Percentiles rank a stretch among this genome's conserved stretches.
These are phyloP conservation scores for Fusarium pseudoanthophilum DNA, from an alignment of 2,329 filamentous ascomycete genomes.

Conservation along the genomic window DNA sequence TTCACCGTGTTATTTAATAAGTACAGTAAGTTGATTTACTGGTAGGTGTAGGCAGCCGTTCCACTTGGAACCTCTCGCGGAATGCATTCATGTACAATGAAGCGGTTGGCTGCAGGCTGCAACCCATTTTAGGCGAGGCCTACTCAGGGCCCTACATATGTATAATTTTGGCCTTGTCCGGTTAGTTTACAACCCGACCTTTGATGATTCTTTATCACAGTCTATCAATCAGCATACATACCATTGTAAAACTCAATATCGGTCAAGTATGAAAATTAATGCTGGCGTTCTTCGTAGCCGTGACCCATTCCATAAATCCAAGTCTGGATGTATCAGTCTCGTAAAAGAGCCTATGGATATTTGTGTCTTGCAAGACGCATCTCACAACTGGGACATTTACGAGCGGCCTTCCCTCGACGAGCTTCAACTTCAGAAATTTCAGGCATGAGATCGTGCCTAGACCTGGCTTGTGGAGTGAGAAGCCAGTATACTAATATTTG, in stretches of 20 bases:
- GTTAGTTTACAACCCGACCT: neutral
- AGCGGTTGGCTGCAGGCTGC: slow-evolving; percentile 38
- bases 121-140: slow-evolving; percentile 7
- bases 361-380: neutral
- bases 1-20: slow-evolving; percentile 6
- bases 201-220: neutral
- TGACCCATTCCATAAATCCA: neutral
- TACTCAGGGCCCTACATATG: neutral
- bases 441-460: slow-evolving; percentile 18
- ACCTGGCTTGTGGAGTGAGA: slow-evolving; percentile 22
- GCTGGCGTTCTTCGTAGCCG: neutral
- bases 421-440: slow-evolving; percentile 2
- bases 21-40: slow-evolving; percentile 10
- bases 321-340: neutral
- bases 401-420: slow-evolving; percentile 8
- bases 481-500: slow-evolving; percentile 27
- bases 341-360: slow-evolving; percentile 1
- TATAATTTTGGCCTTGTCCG: neutral
- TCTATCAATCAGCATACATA: slow-evolving; percentile 6
- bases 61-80: neutral
- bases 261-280: neutral
- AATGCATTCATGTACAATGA: slow-evolving; percentile 7
- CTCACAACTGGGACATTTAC: neutral
- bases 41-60: slow-evolving; percentile 23
- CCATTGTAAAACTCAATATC: slow-evolving; percentile 2